phyloP scores from a whole-genome alignment of 108 stramenopile species.

The Skeletonema costatum region DNA sequence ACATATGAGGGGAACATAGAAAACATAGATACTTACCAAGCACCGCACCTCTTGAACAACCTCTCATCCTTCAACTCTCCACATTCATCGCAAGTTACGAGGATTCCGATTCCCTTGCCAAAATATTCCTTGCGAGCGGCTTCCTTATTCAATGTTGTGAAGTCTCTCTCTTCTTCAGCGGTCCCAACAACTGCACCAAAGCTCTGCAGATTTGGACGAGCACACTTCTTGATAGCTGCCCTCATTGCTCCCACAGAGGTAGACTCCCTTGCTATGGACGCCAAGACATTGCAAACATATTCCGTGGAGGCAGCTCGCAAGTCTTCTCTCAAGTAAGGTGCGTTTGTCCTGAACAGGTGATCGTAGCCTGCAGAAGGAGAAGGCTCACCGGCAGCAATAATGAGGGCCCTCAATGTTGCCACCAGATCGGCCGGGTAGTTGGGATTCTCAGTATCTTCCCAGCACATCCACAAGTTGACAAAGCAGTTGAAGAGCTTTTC shows the following conservation, averaged over 20 bases:
- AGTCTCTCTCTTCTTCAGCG: not conserved
- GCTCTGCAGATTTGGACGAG: not conserved
- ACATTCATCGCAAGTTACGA: not conserved
- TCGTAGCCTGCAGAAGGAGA: not conserved
- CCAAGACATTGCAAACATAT: not conserved
- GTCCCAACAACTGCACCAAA: not conserved
- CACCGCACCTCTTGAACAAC: not conserved
- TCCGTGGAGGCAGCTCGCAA: not conserved
- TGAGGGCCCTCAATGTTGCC: not conserved
- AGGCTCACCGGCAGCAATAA: not conserved
- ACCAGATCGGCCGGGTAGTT: not conserved
- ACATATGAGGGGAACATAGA: too few relatives aligned
- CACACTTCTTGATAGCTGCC: conserved; percentile 4
- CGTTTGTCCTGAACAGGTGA: not conserved
- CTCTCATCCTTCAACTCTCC: conserved; percentile 1
- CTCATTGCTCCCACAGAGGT: conserved; percentile 5
- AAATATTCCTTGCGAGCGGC: not conserved
- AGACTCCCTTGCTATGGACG: not conserved
- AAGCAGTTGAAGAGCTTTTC: not conserved
- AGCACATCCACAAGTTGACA: not conserved
- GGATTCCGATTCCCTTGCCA: not conserved
- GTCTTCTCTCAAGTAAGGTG: not conserved
- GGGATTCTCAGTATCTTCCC: not conserved
- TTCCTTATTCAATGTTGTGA: not conserved
- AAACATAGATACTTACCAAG: not conserved